A percentile compares a stretch with the other conserved stretches of the same genome.
Evolutionary conservation across 176 grass and related monocot genomes (phyloP).

Genomic region (Hsuehochloa calcarea): DNA sequence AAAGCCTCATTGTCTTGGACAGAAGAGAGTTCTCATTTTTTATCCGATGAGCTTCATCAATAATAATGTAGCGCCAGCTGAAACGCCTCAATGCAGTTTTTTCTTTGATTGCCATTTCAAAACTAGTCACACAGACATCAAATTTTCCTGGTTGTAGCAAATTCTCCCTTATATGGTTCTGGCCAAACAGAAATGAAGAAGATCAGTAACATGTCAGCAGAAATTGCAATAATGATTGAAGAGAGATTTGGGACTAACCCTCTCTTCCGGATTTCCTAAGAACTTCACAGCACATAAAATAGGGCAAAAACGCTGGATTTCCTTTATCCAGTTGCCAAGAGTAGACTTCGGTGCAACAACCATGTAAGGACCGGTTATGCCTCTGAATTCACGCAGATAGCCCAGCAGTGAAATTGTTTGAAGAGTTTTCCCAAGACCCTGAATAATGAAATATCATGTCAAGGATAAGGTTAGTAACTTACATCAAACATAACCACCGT

Average conservation of each 20-base stretch:
- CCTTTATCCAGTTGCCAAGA: slow-evolving; percentile 97
- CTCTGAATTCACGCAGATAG: slow-evolving; percentile 93
- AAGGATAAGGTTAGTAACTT: background rate
- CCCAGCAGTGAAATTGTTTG: slow-evolving; percentile 96
- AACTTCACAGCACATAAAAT: slow-evolving; percentile 83
- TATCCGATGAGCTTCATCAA: slow-evolving; percentile 88
- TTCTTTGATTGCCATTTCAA: slow-evolving; percentile 98
- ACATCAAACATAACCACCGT: background rate
- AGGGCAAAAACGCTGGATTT: slow-evolving; percentile 94
- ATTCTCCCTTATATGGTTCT: slow-evolving; percentile 89
- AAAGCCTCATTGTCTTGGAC: slow-evolving; percentile 97
- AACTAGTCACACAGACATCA: slow-evolving; percentile 88
- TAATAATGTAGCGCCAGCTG: slow-evolving; percentile 92
- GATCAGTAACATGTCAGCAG: slow-evolving; percentile 15
- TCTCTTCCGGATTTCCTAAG: slow-evolving; percentile 94
- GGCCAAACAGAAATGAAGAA: slow-evolving; percentile 23
- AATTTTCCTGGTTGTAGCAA: slow-evolving; percentile 85
- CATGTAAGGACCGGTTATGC: slow-evolving; percentile 95
- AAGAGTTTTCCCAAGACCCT: slow-evolving; percentile 99
- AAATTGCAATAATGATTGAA: background rate
- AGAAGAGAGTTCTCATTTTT: slow-evolving; percentile 99
- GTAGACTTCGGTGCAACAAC: slow-evolving; percentile 98
- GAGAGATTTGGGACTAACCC: slow-evolving; percentile 45
- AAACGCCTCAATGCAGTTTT: slow-evolving; percentile 71
- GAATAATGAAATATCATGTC: slow-evolving; percentile 14